Base-by-base conservation (phyloP, 176 grass and related monocot species). In the Bolboschoenus planiculmis region DNA sequence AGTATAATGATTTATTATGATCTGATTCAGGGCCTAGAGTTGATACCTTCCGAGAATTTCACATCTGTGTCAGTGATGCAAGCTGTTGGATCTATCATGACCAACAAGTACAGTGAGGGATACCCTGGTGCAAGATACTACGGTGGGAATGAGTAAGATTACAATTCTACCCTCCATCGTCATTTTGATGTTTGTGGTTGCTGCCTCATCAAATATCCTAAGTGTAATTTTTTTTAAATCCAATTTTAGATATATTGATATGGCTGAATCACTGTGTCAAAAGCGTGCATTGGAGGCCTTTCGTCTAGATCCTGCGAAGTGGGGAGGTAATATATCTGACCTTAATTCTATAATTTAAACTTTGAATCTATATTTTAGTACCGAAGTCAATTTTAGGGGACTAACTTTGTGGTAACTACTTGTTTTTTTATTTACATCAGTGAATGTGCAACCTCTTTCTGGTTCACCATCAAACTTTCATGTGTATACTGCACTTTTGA, bases 111-210 rank as follows among this genome's bases (percentile, higher is more conserved):
- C 85, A 99, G 97, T 56, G 97, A 99, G 79, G 97, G 97, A 58
- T 99, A 99, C 85, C 97, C 97, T 0, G 97, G 97, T 36, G 97
- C 97, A 47, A 91, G 97, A 99, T 99, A 99, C 80, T 99, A 99
- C 7, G 97, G 97, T 47, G 97, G 97, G 86, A 99, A 99, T 56
- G 97, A 99, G 97, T 99, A 87, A 21, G 84, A 29, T 31, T 80
- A 27, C 37, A 51, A 43, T 33, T 66, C 40, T 63, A 56, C 65
- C 18, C 18, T 0, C 60, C 10, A 55, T 80, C 21, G 14, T 29
- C 42, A 66, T 78, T 78, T 35, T 24, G 0, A 23, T 58, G 40
- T 87, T 35, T 60, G 67, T 47, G 53, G 14, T 39, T 84, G 27
- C 44, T 70, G 6, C 23, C 10, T 71, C 1, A 20, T 63, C 37